A percentile compares a stretch with the other conserved stretches of the same genome.
Evolutionary conservation across 1,284 basidiomycete species (phyloP).

Genomic region (Stygiomarasmius scandens): DNA sequence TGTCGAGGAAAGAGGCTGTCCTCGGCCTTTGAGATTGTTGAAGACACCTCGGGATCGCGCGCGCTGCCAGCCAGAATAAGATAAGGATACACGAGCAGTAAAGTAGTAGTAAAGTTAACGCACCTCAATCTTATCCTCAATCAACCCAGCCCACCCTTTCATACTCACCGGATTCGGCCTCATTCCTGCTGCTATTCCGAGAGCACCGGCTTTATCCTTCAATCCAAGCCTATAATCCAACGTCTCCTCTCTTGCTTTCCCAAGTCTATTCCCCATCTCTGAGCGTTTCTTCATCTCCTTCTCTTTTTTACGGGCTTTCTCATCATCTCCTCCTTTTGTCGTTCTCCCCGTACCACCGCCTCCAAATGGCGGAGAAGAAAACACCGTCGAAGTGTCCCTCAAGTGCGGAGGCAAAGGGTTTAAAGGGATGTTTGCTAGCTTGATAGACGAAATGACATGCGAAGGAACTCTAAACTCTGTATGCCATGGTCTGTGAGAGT

Average conservation of each 20-base stretch:
- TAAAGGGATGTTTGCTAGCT: conserved; percentile 48
- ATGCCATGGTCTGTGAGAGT: conserved; percentile 70
- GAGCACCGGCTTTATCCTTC: conserved; percentile 26
- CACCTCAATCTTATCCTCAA: conserved; percentile 84
- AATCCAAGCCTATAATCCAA: conserved; percentile 74
- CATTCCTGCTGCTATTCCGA: conserved; percentile 26
- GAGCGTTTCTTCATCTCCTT: conserved; percentile 55
- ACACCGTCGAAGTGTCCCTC: conserved; percentile 29
- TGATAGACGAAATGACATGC: conserved; percentile 54
- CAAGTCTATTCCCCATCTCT: conserved; percentile 59
- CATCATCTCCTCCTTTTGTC: conserved; percentile 36
- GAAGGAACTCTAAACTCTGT: conserved; percentile 66
- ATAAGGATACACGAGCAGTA: conserved; percentile 8
- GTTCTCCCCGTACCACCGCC: not conserved
- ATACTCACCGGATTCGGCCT: conserved; percentile 60
- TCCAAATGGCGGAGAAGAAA: not conserved
- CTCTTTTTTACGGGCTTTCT: conserved; percentile 52
- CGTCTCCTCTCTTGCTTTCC: conserved; percentile 69
- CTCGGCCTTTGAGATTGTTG: conserved; percentile 72
- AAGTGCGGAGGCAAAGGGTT: conserved; percentile 28
- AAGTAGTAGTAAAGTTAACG: not conserved
- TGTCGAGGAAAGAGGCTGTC: conserved; percentile 65
- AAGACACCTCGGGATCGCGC: conserved; percentile 75
- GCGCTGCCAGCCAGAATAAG: too few relatives aligned
- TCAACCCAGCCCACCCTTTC: conserved; percentile 74